Evolutionary conservation across 768 basidiomycete genomes (phyloP).

Genomic region (Galerina sulciceps): DNA sequence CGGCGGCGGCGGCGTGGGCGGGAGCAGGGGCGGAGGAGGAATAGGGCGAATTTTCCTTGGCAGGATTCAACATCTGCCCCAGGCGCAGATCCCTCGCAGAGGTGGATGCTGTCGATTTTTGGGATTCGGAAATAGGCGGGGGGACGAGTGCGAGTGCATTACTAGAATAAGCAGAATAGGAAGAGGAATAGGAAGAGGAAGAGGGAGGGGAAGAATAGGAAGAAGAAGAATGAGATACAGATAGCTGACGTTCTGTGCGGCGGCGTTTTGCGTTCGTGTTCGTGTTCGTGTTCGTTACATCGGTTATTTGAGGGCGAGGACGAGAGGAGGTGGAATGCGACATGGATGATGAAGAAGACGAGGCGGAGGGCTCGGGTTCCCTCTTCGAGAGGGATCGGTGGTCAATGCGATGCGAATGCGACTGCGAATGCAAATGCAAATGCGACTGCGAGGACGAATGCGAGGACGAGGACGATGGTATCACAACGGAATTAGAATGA

Average conservation of each 20-base stretch:
- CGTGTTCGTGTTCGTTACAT: conserved; percentile 12
- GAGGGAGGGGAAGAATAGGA: background rate
- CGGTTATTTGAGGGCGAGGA: conserved; percentile 12
- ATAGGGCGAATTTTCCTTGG: conserved; percentile 2
- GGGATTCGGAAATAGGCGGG: conserved; percentile 14
- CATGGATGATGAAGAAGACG: conserved; percentile 14
- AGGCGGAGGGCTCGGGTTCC: conserved; percentile 15
- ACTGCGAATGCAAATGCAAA: background rate
- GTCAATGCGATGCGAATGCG: conserved; percentile 12
- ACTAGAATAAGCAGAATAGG: background rate
- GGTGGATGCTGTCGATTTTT: conserved; percentile 21
- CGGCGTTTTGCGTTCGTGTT: conserved; percentile 17
- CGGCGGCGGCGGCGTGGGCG: too few relatives aligned
- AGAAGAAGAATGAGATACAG: conserved; percentile 13
- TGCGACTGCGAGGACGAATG: background rate
- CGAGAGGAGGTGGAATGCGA: conserved; percentile 6
- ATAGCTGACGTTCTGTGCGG: conserved; percentile 17
- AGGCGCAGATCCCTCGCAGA: conserved; percentile 26
- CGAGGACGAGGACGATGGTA: background rate
- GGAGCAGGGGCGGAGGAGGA: too few relatives aligned
- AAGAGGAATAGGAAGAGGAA: background rate
- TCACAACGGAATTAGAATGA: conserved; percentile 7
- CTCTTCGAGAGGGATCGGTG: conserved; percentile 23
- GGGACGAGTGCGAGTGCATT: background rate
- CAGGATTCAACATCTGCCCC: conserved; percentile 20